phyloP scores from a whole-genome alignment of 495 filamentous ascomycete genomes.

The Daldinia bambusicola region DNA sequence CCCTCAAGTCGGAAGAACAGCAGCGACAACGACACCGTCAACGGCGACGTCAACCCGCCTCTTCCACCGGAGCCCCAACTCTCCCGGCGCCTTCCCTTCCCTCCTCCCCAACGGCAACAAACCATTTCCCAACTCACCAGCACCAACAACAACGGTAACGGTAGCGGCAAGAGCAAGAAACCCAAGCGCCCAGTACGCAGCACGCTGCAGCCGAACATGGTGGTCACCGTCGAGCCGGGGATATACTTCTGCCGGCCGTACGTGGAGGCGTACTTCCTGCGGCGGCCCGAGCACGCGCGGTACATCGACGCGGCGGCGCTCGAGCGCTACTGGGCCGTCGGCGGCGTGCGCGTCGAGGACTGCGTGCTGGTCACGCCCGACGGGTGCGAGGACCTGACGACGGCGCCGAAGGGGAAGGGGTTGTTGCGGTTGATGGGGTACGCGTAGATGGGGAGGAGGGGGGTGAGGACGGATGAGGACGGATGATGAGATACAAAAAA shows the following conservation, averaged over 20 bases:
- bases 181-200: conserved; percentile 16
- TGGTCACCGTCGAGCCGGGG: conserved; percentile 89
- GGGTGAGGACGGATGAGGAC: too few relatives aligned
- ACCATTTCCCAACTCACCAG: conserved; percentile 4
- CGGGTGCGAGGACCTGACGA: conserved; percentile 85
- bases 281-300: conserved; percentile 65
- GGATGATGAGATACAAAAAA: too few relatives aligned
- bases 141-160: neutral
- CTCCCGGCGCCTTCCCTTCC: neutral
- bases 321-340: conserved; percentile 76
- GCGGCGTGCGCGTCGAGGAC: conserved; percentile 93
- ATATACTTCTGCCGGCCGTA: conserved; percentile 77
- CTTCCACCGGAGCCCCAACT: neutral
- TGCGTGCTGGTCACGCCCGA: conserved; percentile 82
- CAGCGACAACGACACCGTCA: conserved; percentile 16
- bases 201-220: conserved; percentile 72
- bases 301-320: conserved; percentile 81
- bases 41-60: conserved; percentile 6
- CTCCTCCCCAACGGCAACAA: neutral
- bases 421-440: conserved; percentile 52
- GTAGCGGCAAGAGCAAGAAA: neutral
- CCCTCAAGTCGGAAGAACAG: conserved; percentile 14
- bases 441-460: too few relatives aligned
- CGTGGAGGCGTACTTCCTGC: conserved; percentile 70
- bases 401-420: conserved; percentile 79